phyloP scores from a whole-genome alignment of 345 rosid genomes.

The Moringa oleifera region DNA sequence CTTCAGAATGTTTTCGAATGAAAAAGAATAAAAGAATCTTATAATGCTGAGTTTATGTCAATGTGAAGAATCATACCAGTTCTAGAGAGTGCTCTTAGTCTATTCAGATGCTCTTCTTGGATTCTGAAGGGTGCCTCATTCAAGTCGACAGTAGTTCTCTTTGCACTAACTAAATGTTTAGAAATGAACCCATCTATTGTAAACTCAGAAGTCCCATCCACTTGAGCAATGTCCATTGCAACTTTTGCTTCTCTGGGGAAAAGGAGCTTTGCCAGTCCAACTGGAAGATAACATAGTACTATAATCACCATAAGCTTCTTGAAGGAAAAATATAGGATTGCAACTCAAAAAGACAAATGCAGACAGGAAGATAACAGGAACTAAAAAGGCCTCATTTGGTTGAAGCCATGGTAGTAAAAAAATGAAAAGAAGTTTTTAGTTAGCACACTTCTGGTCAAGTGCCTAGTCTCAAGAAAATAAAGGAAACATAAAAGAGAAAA shows the following conservation, averaged over 20 bases:
- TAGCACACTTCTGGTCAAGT: too few relatives aligned
- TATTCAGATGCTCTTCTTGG: slow-evolving; percentile 60
- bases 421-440: too few relatives aligned
- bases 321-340: slow-evolving; percentile 2
- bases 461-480: too few relatives aligned
- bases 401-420: too few relatives aligned
- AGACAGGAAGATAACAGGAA: too few relatives aligned
- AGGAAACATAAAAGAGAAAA: too few relatives aligned
- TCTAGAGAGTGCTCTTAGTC: slow-evolving; percentile 58
- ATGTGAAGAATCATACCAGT: slow-evolving; percentile 44
- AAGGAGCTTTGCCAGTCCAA: slow-evolving; percentile 71
- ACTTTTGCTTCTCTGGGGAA: slow-evolving; percentile 84
- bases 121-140: slow-evolving; percentile 60
- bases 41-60: background rate
- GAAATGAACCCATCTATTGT: slow-evolving; percentile 35
- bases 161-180: slow-evolving; percentile 22
- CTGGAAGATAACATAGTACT: slow-evolving; percentile 24
- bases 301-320: background rate
- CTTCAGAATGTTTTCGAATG: background rate
- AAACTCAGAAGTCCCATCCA: slow-evolving; percentile 65
- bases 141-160: slow-evolving; percentile 50
- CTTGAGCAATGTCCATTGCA: slow-evolving; percentile 53
- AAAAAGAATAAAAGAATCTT: background rate
- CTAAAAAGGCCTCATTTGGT: too few relatives aligned
- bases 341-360: too few relatives aligned